Conservation (phyloP, 495 filamentous ascomycete genomes). For the Hypoxylon crocopeplum region DNA sequence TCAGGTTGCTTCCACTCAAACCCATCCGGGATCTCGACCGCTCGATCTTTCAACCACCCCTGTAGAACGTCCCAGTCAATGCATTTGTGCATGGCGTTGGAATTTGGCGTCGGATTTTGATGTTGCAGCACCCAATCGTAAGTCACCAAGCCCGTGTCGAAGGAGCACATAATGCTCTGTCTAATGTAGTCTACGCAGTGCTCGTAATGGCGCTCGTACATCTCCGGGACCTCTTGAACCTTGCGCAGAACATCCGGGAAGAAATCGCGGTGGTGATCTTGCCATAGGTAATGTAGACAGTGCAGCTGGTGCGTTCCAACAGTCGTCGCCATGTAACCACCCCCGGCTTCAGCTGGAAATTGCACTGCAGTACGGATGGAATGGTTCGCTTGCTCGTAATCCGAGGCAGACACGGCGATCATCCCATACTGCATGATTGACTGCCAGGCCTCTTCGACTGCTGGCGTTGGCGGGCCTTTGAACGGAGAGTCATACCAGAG, state of each 20-base stretch:
- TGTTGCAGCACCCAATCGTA: slow-evolving; percentile 38
- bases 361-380: neutral
- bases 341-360: slow-evolving; percentile 14
- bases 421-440: slow-evolving; percentile 9
- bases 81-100: slow-evolving; percentile 36
- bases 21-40: slow-evolving; percentile 22
- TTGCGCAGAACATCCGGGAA: slow-evolving; percentile 12
- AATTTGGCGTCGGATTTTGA: slow-evolving; percentile 40
- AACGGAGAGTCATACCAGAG: slow-evolving; percentile 26
- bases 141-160: slow-evolving; percentile 35
- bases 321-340: slow-evolving; percentile 15
- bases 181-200: slow-evolving; percentile 45
- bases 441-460: slow-evolving; percentile 15
- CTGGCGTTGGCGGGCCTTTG: slow-evolving; percentile 22
- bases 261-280: slow-evolving; percentile 10
- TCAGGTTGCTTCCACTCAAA: slow-evolving; percentile 23
- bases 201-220: slow-evolving; percentile 42
- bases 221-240: slow-evolving; percentile 29
- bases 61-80: slow-evolving; percentile 44
- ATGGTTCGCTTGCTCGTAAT: slow-evolving; percentile 11
- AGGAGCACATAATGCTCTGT: slow-evolving; percentile 44
- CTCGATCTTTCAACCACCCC: slow-evolving; percentile 35
- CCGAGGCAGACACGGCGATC: slow-evolving; percentile 1
- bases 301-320: slow-evolving; percentile 30
- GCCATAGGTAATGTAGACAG: slow-evolving; percentile 23